A percentile compares a stretch with the other conserved stretches of the same genome.
Conservation (phyloP, 164 flowering plant species). For the Vitis vinifera region ASM3070453v1 NC_081811.1:26739501-26740000, state of each 20-base stretch:
- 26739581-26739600: too few relatives aligned
- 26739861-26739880: conserved; percentile 6
- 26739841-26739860: too few relatives aligned
- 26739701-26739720: too few relatives aligned
- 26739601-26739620: too few relatives aligned
- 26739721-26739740: conserved; percentile 3
- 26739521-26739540: too few relatives aligned
- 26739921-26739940: not conserved
- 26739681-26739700: too few relatives aligned
- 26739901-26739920: conserved; percentile 19
- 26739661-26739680: too few relatives aligned
- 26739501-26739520: too few relatives aligned
- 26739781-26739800: conserved; percentile 12
- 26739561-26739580: too few relatives aligned
- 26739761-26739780: conserved; percentile 5
- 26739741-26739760: conserved; percentile 12
- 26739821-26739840: conserved; percentile 14
- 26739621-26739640: too few relatives aligned
- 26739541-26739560: too few relatives aligned
- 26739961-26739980: not conserved
- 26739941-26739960: not conserved
- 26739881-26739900: conserved; percentile 4
- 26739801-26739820: not conserved
- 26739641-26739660: too few relatives aligned
- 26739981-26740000: not conserved